Conservation (phyloP, 2,329 filamentous ascomycete genomes). For the Colletotrichum neosansevieriae region DNA sequence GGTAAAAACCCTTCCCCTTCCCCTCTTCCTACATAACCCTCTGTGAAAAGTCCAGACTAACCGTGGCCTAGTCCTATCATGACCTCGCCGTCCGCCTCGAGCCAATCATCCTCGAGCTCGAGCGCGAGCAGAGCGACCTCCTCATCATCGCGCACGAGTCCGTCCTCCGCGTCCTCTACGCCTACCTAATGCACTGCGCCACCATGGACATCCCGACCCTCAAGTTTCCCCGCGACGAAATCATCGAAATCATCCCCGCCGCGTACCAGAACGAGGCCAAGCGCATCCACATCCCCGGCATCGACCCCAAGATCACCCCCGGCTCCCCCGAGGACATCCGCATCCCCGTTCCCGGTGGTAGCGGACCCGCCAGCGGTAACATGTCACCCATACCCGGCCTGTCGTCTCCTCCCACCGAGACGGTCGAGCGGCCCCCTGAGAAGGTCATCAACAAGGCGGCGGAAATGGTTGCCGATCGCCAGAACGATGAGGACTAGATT, state of each 20-base stretch:
- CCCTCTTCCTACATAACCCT: neutral
- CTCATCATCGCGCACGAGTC: constrained; percentile 98
- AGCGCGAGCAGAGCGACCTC: constrained; percentile 97
- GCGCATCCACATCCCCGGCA: constrained; percentile 84
- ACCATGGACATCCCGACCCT: constrained; percentile 93
- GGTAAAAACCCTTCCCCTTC: constrained; percentile 58
- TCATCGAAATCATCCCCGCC: constrained; percentile 98
- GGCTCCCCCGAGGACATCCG: constrained; percentile 84
- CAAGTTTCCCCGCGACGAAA: constrained; percentile 94
- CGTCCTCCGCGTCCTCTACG: constrained; percentile 95
- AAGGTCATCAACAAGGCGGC: constrained; percentile 63
- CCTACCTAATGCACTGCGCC: constrained; percentile 98
- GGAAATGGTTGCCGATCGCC: constrained; percentile 64
- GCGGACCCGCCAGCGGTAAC: constrained; percentile 54
- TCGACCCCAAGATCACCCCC: constrained; percentile 76
- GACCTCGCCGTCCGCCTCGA: constrained; percentile 98
- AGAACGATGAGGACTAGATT: constrained; percentile 63
- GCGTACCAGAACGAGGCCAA: constrained; percentile 97
- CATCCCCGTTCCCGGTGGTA: constrained; percentile 73
- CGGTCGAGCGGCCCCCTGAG: constrained; percentile 58
- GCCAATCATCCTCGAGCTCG: constrained; percentile 96
- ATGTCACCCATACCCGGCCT: constrained; percentile 62
- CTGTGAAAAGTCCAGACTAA: constrained; percentile 17
- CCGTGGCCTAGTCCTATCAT: constrained; percentile 82
- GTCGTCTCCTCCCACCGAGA: constrained; percentile 60